A percentile compares a stretch with the other conserved stretches of the same genome.
These are phyloP conservation scores for Lagerstroemia speciosa DNA, from an alignment of 345 rosid genomes.

Conservation along the genomic window DNA sequence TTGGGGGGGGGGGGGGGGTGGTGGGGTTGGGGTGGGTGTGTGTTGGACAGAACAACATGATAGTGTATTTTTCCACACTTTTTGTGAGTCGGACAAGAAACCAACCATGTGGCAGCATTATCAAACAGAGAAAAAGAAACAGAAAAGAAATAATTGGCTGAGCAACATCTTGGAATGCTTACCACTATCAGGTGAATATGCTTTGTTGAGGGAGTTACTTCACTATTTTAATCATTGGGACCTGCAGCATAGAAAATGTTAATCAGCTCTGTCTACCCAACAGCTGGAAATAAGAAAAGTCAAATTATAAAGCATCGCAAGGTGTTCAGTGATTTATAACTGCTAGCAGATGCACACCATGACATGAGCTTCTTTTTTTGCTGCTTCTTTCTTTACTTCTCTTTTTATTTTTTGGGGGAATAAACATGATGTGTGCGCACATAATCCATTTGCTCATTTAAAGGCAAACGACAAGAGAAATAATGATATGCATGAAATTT, in stretches of 20 bases:
- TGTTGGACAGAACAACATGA: background rate
- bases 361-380: background rate
- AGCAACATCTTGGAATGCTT: background rate
- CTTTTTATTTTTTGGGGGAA: background rate
- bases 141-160: background rate
- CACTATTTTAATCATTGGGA: background rate
- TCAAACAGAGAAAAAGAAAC: too few relatives aligned
- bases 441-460: background rate
- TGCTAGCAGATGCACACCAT: background rate
- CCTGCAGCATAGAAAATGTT: slow-evolving; percentile 5
- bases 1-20: too few relatives aligned
- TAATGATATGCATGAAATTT: background rate
- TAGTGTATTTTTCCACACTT: too few relatives aligned
- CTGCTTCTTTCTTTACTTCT: background rate
- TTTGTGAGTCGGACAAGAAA: too few relatives aligned
- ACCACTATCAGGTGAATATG: slow-evolving; percentile 4
- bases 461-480: background rate
- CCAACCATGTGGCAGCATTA: too few relatives aligned
- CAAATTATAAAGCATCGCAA: background rate
- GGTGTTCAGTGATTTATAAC: background rate
- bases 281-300: background rate
- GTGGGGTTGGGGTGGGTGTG: too few relatives aligned
- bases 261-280: background rate
- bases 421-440: background rate
- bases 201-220: background rate